phyloP scores from a whole-genome alignment of 2,329 filamentous ascomycete genomes.

The Beauveria medogensis region DNA sequence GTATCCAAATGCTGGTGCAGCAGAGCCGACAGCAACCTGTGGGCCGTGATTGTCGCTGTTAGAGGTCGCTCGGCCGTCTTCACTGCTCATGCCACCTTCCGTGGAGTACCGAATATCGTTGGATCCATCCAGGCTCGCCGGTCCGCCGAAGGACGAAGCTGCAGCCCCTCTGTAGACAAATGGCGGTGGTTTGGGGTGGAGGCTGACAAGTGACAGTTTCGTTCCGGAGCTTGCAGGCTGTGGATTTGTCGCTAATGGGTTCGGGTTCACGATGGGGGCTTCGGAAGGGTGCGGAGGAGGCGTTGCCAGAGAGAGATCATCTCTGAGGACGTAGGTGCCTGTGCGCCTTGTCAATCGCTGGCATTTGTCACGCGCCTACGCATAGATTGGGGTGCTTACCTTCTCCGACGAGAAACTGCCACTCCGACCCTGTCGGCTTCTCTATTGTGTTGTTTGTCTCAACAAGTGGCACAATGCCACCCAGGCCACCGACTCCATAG shows the following conservation, averaged over 20 bases:
- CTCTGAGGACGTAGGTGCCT: conserved; percentile 86
- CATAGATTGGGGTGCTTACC: conserved; percentile 39
- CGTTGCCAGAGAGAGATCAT: conserved; percentile 86
- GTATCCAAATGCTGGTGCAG: conserved; percentile 70
- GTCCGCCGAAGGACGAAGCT: conserved; percentile 39
- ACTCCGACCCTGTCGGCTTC: conserved; percentile 73
- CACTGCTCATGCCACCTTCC: conserved; percentile 51
- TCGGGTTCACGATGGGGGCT: conserved; percentile 76
- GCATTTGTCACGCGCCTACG: too few relatives aligned
- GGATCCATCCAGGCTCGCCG: conserved; percentile 44
- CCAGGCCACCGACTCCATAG: conserved; percentile 62
- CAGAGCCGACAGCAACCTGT: conserved; percentile 30
- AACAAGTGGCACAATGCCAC: conserved; percentile 64
- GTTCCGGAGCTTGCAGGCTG: conserved; percentile 79
- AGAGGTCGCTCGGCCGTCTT: conserved; percentile 46
- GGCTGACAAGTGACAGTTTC: conserved; percentile 68
- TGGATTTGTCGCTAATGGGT: conserved; percentile 79
- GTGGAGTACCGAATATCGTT: conserved; percentile 52
- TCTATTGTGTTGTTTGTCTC: conserved; percentile 90
- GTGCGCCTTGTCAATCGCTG: not conserved
- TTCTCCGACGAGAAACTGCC: conserved; percentile 89
- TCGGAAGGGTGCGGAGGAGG: conserved; percentile 95
- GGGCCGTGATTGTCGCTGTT: conserved; percentile 40
- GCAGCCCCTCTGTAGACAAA: conserved; percentile 48
- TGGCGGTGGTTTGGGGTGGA: conserved; percentile 53